Conservation (phyloP, 306 rosid species). For the Carpinus viminea region DNA sequence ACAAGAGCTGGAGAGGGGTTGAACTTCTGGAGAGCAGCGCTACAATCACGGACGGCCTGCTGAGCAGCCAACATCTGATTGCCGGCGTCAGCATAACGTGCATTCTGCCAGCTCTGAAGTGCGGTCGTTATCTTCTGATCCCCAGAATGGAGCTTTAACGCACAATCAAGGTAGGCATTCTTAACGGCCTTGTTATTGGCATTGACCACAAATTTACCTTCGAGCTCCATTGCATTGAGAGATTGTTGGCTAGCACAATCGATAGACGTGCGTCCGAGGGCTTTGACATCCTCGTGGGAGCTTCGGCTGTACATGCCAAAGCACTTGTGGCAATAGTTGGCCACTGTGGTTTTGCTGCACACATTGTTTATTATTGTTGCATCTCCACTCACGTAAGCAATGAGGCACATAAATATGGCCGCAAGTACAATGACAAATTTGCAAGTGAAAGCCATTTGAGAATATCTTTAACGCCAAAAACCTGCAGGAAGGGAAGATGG, state of each 20-base stretch:
- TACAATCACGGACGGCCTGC: not conserved
- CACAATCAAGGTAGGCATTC: not conserved
- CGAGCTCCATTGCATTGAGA: not conserved
- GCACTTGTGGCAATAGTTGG: not conserved
- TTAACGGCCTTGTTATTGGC: not conserved
- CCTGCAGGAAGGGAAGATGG: too few relatives aligned
- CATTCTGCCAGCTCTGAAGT: not conserved
- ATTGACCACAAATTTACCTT: not conserved
- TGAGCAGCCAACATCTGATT: not conserved
- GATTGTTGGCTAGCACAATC: not conserved
- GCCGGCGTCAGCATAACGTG: not conserved
- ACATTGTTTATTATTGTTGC: not conserved
- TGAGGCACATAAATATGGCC: too few relatives aligned
- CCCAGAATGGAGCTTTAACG: too few relatives aligned
- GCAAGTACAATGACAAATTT: too few relatives aligned
- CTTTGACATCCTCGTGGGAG: not conserved
- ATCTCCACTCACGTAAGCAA: not conserved
- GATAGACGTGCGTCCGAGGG: not conserved
- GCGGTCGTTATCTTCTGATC: not conserved
- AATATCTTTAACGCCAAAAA: too few relatives aligned
- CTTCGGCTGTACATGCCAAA: not conserved
- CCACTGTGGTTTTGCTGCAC: not conserved
- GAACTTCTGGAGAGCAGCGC: not conserved
- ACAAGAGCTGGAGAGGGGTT: not conserved
- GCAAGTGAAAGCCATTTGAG: too few relatives aligned